phyloP scores from a whole-genome alignment of 345 rosid species.

The Corchorus olitorius region DNA sequence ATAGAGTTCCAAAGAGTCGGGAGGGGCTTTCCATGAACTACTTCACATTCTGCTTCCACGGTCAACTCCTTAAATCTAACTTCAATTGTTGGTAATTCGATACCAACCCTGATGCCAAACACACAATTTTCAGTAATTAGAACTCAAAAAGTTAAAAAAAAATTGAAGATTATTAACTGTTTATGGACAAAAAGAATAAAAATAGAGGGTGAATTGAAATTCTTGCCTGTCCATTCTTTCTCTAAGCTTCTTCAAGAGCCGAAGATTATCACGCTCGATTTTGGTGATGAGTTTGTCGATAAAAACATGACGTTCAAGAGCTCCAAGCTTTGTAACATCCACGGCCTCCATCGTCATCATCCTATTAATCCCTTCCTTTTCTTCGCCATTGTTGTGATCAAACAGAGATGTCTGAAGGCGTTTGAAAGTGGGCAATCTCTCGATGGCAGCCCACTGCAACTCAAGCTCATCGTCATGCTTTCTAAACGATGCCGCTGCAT shows the following conservation, averaged over 20 bases:
- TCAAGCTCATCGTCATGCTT: conserved; percentile 26
- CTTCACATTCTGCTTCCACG: conserved; percentile 37
- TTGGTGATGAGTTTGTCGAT: conserved; percentile 36
- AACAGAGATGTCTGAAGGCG: conserved; percentile 29
- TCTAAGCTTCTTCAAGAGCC: conserved; percentile 40
- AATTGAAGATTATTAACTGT: neutral
- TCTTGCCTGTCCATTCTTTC: conserved; percentile 44
- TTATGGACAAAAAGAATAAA: neutral
- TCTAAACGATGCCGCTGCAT: neutral
- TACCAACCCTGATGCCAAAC: conserved; percentile 31
- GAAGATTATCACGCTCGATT: conserved; percentile 43
- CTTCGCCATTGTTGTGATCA: neutral
- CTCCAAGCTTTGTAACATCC: conserved; percentile 44
- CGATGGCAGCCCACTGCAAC: conserved; percentile 44
- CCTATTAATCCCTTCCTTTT: neutral
- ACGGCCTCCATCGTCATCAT: conserved; percentile 11
- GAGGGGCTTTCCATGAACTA: conserved; percentile 39
- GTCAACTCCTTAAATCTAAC: conserved; percentile 37
- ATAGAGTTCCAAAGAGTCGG: conserved; percentile 44
- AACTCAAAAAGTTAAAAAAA: neutral
- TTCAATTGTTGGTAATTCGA: conserved; percentile 40
- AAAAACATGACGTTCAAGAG: conserved; percentile 33
- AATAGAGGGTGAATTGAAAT: no score
- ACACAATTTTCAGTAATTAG: neutral
- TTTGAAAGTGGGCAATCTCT: conserved; percentile 38